A percentile compares a stretch with the other conserved stretches of the same genome.
phyloP scores from a whole-genome alignment of 2,329 filamentous ascomycete genomes.

The Cercospora sp. region DNA sequence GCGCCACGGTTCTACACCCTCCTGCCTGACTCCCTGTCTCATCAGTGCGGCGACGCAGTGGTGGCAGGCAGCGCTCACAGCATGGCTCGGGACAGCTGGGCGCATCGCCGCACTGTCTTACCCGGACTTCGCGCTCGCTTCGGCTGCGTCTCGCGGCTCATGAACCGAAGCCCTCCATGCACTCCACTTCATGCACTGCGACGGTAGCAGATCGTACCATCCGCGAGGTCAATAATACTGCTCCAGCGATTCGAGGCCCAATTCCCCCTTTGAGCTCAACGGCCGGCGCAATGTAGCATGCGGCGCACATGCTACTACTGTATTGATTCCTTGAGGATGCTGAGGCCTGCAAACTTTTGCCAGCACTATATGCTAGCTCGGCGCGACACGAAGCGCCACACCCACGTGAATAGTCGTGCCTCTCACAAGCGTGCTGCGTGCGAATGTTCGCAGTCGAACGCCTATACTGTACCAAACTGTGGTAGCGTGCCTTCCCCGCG shows the following conservation, averaged over 20 bases:
- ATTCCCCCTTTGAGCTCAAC: conserved; percentile 12
- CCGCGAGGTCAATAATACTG: conserved; percentile 6
- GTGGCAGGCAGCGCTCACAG: background rate
- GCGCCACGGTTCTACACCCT: conserved; percentile 7
- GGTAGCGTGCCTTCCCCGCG: background rate
- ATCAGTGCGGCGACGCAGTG: background rate
- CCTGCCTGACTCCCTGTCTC: background rate
- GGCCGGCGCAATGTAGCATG: conserved; percentile 16
- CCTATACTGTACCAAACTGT: background rate
- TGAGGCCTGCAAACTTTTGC: conserved; percentile 14
- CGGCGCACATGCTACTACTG: conserved; percentile 2
- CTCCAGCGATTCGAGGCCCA: conserved; percentile 11
- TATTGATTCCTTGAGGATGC: conserved; percentile 12
- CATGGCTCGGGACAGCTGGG: background rate
- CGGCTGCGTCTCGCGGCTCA: conserved; percentile 5
- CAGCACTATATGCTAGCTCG: background rate
- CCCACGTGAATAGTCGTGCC: background rate
- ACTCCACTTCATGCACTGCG: conserved; percentile 20
- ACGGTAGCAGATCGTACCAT: conserved; percentile 19
- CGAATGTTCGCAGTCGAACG: background rate
- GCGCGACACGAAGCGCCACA: background rate
- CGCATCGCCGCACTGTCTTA: background rate
- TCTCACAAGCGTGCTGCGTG: conserved; percentile 2
- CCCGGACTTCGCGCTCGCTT: conserved; percentile 6
- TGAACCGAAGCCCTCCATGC: conserved; percentile 16